Percentiles rank a stretch among this genome's conserved stretches.
phyloP scores from a whole-genome alignment of 768 basidiomycete genomes.

The Boletus vermiculosoides region DNA sequence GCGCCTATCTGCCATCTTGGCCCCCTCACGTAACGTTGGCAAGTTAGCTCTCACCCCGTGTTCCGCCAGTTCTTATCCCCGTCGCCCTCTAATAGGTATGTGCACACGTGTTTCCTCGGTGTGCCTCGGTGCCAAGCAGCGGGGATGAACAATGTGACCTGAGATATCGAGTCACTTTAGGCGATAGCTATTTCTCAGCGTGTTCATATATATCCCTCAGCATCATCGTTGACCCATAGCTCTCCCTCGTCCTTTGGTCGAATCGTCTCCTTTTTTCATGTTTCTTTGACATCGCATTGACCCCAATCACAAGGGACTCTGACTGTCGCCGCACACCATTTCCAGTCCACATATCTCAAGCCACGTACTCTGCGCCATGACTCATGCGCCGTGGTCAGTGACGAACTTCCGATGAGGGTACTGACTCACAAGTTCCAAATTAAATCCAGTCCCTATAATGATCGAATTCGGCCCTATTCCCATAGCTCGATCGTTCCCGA shows the following conservation, averaged over 20 bases:
- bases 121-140: conserved; percentile 17
- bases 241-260: conserved; percentile 3
- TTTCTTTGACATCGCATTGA: conserved; percentile 9
- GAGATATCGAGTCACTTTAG: conserved; percentile 15
- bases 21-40: conserved; percentile 20
- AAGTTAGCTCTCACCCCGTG: conserved; percentile 19
- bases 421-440: not conserved
- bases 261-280: conserved; percentile 15
- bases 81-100: conserved; percentile 18
- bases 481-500: not conserved
- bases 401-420: not conserved
- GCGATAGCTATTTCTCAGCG: conserved; percentile 9
- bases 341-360: not conserved
- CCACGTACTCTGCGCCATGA: conserved; percentile 10
- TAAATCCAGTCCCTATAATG: conserved; percentile 6
- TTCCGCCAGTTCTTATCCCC: conserved; percentile 9
- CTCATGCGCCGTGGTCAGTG: conserved; percentile 8
- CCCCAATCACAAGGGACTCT: conserved; percentile 8
- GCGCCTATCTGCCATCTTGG: conserved; percentile 15
- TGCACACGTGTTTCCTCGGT: conserved; percentile 14
- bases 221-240: conserved; percentile 5
- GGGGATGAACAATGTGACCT: conserved; percentile 16
- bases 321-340: not conserved
- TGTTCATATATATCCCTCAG: conserved; percentile 20
- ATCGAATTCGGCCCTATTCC: not conserved